These are phyloP conservation scores for Podospora pseudoanserina DNA, from an alignment of 495 filamentous ascomycete genomes.

Conservation along the genomic window DNA sequence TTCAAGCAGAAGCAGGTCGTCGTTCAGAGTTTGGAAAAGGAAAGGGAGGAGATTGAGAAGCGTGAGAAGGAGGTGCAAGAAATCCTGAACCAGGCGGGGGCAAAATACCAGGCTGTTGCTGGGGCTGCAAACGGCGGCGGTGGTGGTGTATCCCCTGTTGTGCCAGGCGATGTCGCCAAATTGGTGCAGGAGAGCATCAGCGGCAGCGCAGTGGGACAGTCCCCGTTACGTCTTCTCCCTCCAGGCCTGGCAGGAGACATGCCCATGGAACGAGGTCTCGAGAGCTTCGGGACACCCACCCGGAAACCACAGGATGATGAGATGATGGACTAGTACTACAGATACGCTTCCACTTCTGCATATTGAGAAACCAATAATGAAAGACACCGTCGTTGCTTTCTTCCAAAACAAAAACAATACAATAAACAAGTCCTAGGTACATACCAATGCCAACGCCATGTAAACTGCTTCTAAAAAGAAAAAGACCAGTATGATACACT, in stretches of 20 bases:
- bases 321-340: slow-evolving; percentile 7
- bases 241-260: slow-evolving; percentile 31
- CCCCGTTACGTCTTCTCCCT: slow-evolving; percentile 29
- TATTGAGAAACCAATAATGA: not conserved
- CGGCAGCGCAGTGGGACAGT: slow-evolving; percentile 17
- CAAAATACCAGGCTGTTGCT: slow-evolving; percentile 57
- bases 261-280: slow-evolving; percentile 51
- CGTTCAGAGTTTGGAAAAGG: slow-evolving; percentile 35
- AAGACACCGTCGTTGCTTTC: not conserved
- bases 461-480: slow-evolving; percentile 6
- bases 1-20: slow-evolving; percentile 26
- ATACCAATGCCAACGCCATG: slow-evolving; percentile 11
- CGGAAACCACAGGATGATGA: slow-evolving; percentile 36
- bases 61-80: slow-evolving; percentile 79
- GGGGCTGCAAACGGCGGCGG: slow-evolving; percentile 22
- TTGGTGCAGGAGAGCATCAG: slow-evolving; percentile 17
- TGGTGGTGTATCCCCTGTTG: not conserved
- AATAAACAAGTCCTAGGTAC: slow-evolving; percentile 3
- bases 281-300: slow-evolving; percentile 62
- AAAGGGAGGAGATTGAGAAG: slow-evolving; percentile 57
- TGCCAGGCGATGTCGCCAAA: slow-evolving; percentile 18
- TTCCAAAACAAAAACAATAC: not conserved
- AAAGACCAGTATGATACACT: not conserved
- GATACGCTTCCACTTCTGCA: not conserved
- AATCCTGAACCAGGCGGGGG: slow-evolving; percentile 76